Conservation (phyloP, 495 filamentous ascomycete species). For the Thermothielavioides terrestris region DNA sequence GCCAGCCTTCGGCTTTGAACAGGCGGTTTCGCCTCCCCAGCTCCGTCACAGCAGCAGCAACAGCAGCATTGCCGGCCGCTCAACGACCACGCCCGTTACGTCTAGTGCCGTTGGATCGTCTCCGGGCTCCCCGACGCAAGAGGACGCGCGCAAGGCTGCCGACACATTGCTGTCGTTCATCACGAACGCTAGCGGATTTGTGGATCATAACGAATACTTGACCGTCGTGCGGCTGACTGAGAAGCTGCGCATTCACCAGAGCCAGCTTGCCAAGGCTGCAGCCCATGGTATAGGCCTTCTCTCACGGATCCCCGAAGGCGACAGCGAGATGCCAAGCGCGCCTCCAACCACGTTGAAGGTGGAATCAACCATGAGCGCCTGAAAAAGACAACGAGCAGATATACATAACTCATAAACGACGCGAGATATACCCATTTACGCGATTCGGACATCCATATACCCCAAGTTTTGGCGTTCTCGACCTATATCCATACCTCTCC, state of each 20-base stretch:
- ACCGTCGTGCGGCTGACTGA: conserved; percentile 79
- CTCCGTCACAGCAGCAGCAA: conserved; percentile 49
- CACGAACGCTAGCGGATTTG: conserved; percentile 56
- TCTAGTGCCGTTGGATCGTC: conserved; percentile 37
- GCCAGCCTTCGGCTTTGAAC: conserved; percentile 44
- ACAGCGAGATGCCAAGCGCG: conserved; percentile 41
- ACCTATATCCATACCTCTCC: conserved; percentile 14
- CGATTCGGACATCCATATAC: conserved; percentile 17
- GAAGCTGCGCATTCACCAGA: conserved; percentile 64
- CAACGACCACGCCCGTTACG: conserved; percentile 33
- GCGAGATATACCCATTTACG: conserved; percentile 5
- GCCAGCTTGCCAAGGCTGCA: conserved; percentile 45
- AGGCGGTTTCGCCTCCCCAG: conserved; percentile 42
- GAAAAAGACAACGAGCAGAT: not conserved
- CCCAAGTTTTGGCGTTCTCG: conserved; percentile 14
- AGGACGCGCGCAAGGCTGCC: conserved; percentile 78
- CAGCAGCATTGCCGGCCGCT: conserved; percentile 39
- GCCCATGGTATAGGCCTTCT: conserved; percentile 53
- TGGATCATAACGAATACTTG: conserved; percentile 76
- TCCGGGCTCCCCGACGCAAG: conserved; percentile 68
- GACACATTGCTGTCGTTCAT: conserved; percentile 84
- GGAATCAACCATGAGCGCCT: conserved; percentile 18
- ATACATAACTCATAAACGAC: conserved; percentile 6
- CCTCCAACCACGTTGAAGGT: conserved; percentile 11
- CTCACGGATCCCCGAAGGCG: conserved; percentile 56